These are phyloP conservation scores for Gaillardinia entomophila DNA, from an alignment of 805 yeast species.

Conservation along the genomic window DNA sequence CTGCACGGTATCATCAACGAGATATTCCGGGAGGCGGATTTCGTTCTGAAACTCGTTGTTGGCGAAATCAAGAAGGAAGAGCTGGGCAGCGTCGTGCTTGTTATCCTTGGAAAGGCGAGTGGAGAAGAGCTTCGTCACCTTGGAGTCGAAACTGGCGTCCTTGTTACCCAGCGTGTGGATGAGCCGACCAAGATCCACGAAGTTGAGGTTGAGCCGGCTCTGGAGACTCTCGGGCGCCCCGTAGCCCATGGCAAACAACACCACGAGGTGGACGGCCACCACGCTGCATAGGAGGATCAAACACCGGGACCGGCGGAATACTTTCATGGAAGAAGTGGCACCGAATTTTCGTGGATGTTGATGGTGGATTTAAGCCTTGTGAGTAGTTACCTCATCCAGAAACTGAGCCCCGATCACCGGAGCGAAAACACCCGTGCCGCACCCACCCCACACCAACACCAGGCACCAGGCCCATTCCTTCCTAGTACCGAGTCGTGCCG, in stretches of 20 bases:
- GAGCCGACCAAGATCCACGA: slow-evolving; percentile 1
- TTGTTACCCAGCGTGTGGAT: not conserved
- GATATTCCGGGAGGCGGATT: slow-evolving; percentile 4
- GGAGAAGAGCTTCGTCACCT: too few relatives aligned
- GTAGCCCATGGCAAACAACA: slow-evolving; percentile 3
- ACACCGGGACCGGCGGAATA: slow-evolving; percentile 4
- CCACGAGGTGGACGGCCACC: slow-evolving; percentile 5
- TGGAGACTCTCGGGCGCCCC: slow-evolving; percentile 1
- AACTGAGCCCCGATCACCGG: too few relatives aligned
- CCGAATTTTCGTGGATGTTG: slow-evolving; percentile 2
- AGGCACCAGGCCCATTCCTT: too few relatives aligned
- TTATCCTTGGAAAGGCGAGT: not conserved
- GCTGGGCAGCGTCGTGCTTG: not conserved
- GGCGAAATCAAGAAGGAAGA: not conserved
- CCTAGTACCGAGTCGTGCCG: too few relatives aligned
- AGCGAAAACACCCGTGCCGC: too few relatives aligned
- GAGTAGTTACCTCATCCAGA: too few relatives aligned
- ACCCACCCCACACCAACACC: too few relatives aligned
- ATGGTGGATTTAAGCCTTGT: not conserved
- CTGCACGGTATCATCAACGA: slow-evolving; percentile 5
- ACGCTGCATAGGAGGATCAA: slow-evolving; percentile 3
- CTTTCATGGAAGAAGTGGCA: too few relatives aligned
- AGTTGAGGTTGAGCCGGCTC: slow-evolving; percentile 1
- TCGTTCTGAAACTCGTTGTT: not conserved
- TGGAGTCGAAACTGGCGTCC: not conserved